phyloP scores from a whole-genome alignment of 495 filamentous ascomycete genomes.

The Bathelium albidoporum region DNA sequence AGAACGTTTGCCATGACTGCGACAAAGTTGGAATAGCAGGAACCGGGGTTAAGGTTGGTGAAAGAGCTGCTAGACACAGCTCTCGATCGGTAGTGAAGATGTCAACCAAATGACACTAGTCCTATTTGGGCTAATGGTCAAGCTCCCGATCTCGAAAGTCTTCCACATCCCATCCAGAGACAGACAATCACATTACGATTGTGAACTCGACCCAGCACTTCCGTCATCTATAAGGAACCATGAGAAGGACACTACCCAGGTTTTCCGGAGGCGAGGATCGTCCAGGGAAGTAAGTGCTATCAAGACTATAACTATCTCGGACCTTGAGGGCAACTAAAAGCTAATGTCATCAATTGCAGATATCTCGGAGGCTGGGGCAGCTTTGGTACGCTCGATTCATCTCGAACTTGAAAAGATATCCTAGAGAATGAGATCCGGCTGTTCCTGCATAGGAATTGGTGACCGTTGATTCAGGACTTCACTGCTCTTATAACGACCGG shows the following conservation, averaged over 20 bases:
- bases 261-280: constrained; percentile 24
- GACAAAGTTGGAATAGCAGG: constrained; percentile 12
- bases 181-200: neutral
- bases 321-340: neutral
- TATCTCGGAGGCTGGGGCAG: constrained; percentile 79
- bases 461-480: neutral
- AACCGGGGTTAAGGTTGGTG: constrained; percentile 8
- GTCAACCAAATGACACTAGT: neutral
- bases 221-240: neutral
- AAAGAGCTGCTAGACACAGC: constrained; percentile 9
- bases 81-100: constrained; percentile 6
- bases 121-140: neutral
- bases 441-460: neutral
- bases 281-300: constrained; percentile 30
- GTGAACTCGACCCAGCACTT: neutral
- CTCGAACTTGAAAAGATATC: neutral
- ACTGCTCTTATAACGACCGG: neutral
- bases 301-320: neutral
- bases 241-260: neutral
- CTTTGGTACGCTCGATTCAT: constrained; percentile 49
- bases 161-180: neutral
- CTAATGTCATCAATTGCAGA: constrained; percentile 34
- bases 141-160: neutral
- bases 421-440: constrained; percentile 10
- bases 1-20: constrained; percentile 53